A percentile compares a stretch with the other conserved stretches of the same genome.
phyloP scores from a whole-genome alignment of 371 early-diverging fungal genomes.

The Apophysomyces variabilis region DNA sequence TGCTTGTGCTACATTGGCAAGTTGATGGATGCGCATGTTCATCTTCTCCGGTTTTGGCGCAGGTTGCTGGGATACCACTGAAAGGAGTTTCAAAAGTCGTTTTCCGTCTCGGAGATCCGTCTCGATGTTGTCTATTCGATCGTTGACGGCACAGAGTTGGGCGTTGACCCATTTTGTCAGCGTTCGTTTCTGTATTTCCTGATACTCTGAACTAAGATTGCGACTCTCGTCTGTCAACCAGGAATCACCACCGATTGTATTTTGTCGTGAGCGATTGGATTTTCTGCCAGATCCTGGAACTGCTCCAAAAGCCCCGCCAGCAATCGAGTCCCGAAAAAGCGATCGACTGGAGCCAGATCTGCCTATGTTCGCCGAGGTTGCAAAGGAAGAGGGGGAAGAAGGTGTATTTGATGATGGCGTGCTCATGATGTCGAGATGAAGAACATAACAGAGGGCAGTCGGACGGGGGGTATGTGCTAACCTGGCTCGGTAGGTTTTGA shows the following conservation, averaged over 20 bases:
- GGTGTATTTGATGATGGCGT: slow-evolving; percentile 5
- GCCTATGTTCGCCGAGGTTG: slow-evolving; percentile 16
- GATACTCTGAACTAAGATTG: slow-evolving; percentile 48
- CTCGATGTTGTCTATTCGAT: slow-evolving; percentile 45
- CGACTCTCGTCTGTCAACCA: slow-evolving; percentile 29
- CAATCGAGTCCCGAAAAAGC: slow-evolving; percentile 12
- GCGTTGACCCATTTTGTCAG: slow-evolving; percentile 86
- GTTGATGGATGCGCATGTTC: slow-evolving; percentile 74
- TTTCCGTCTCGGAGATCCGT: slow-evolving; percentile 69
- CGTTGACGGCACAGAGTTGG: slow-evolving; percentile 61
- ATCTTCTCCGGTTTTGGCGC: slow-evolving; percentile 61
- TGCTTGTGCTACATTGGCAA: slow-evolving; percentile 79
- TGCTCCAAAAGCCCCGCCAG: slow-evolving; percentile 15
- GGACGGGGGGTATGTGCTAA: slow-evolving; percentile 10
- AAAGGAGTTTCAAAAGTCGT: slow-evolving; percentile 59
- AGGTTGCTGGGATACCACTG: slow-evolving; percentile 53
- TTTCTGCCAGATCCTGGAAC: slow-evolving; percentile 12
- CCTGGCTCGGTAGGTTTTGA: slow-evolving; percentile 5
- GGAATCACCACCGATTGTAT: slow-evolving; percentile 14
- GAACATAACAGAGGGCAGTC: slow-evolving; percentile 6
- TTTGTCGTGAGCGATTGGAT: slow-evolving; percentile 14
- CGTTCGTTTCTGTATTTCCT: slow-evolving; percentile 74
- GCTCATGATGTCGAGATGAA: slow-evolving; percentile 9
- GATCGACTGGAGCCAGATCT: slow-evolving; percentile 31
- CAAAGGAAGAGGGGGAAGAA: slow-evolving; percentile 4